Percentiles rank a stretch among this genome's conserved stretches.
Conservation (phyloP, 305 asterid genomes). For the Solanum chacoense region DNA sequence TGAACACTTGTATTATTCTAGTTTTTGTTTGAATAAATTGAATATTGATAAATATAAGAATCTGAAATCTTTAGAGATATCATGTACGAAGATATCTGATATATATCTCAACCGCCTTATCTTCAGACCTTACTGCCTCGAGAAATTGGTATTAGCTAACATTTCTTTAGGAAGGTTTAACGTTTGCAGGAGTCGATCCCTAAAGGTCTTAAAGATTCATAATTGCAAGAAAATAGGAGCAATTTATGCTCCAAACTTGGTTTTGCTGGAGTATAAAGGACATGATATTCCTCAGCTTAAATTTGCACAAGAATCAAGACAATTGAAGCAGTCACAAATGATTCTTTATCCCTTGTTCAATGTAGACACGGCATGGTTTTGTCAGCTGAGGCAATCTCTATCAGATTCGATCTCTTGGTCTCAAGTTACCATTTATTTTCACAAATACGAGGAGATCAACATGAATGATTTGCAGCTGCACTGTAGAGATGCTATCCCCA, state of each 20-base stretch:
- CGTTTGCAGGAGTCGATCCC: neutral
- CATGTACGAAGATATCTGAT: neutral
- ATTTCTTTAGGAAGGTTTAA: neutral
- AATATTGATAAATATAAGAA: neutral
- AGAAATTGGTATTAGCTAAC: neutral
- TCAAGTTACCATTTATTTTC: neutral
- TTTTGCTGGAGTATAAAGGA: neutral
- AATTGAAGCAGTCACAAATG: neutral
- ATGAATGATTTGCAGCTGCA: neutral
- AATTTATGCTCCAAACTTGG: neutral
- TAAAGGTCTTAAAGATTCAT: neutral
- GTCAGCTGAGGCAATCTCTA: neutral
- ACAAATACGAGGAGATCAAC: neutral
- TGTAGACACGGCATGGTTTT: neutral
- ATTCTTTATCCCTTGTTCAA: neutral
- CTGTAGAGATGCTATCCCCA: neutral
- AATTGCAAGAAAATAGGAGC: neutral
- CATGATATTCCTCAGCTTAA: neutral
- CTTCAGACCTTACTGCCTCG: neutral
- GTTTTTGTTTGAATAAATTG: neutral
- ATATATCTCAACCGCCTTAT: neutral
- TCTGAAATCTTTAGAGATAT: neutral
- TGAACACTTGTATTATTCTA: neutral
- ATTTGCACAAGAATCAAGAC: neutral
- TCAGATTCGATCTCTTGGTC: neutral